Percentiles rank a stretch among this genome's conserved stretches.
Evolutionary conservation across 1,139 yeast species (phyloP).

Genomic region (Yamadazyma membranifaciens): DNA sequence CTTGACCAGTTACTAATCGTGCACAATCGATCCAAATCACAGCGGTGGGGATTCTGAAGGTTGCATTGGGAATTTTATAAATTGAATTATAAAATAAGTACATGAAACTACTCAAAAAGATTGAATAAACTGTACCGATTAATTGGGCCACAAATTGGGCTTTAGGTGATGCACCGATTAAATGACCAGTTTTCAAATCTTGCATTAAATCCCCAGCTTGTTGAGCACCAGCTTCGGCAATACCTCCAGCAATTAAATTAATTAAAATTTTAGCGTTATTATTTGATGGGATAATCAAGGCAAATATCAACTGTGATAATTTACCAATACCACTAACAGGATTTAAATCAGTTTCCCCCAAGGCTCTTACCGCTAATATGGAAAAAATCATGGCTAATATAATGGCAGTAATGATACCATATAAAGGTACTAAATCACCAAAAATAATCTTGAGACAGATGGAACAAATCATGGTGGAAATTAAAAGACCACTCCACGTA

Average conservation of each 20-base stretch:
- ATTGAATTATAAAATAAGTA: slow-evolving; percentile 78
- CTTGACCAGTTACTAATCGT: slow-evolving; percentile 85
- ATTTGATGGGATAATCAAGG: slow-evolving; percentile 69
- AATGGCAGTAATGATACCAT: slow-evolving; percentile 67
- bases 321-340: slow-evolving; percentile 98
- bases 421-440: slow-evolving; percentile 68
- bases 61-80: slow-evolving; percentile 77
- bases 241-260: slow-evolving; percentile 91
- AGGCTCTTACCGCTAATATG: slow-evolving; percentile 84
- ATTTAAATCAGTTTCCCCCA: slow-evolving; percentile 94
- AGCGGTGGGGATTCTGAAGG: slow-evolving; percentile 90
- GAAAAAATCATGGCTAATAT: slow-evolving; percentile 75
- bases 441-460: slow-evolving; percentile 64
- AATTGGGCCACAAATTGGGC: slow-evolving; percentile 91
- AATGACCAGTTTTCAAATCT: slow-evolving; percentile 91
- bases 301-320: slow-evolving; percentile 84
- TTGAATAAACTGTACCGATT: slow-evolving; percentile 83
- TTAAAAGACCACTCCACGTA: slow-evolving; percentile 59
- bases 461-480: slow-evolving; percentile 68
- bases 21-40: slow-evolving; percentile 97
- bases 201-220: slow-evolving; percentile 99
- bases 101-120: slow-evolving; percentile 74
- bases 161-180: slow-evolving; percentile 86
- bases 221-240: slow-evolving; percentile 98
- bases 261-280: slow-evolving; percentile 82